Base-by-base conservation (phyloP, 352 stramenopile genomes). In the Phytopythium boreale region DNA sequence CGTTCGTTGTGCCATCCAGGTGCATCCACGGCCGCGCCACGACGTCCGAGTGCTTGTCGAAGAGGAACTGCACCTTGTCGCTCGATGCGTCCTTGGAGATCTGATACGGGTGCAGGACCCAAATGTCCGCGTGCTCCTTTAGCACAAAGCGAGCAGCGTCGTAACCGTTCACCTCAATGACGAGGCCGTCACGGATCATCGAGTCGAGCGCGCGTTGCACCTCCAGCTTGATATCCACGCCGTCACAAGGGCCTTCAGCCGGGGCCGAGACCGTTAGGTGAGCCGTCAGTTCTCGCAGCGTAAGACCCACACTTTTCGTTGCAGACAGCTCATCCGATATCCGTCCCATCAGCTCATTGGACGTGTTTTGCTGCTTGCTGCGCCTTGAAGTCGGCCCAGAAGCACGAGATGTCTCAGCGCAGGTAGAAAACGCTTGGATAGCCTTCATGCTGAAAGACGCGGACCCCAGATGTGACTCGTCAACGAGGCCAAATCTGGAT, bases 1-100 rank as follows among this genome's bases (percentile, higher is more conserved):
- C 71, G 66, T 95, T 95, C 2, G 74, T 39, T 17, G 65, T 82
- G 10, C 87, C 87, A 64, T 95, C 82, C 34, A 95, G 71, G 53
- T 90, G 78, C 56, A 89, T 66, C 87, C 87, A 95, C 19, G 87
- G 85, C 0, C 77, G 75, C 56, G 83, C 75, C 15, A 91, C 72
- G 52, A 92, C 61, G 7, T 74, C 66, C 49, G 61, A 71, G 49
- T 77, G 67, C 56, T 90, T 85, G 49, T 92, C 84, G 44, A 95
- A 93, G 10, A 77, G 37, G 43, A 94, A 89, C 36, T 83, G 79
- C 52, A 90, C 64, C 34, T 92, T 89, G n/a, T 81, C 71, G 17
- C 74, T 79, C 10, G 66, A 74, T 6, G 75, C 71, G 26, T 84
- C 72, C 15, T 62, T 80, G 22, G 67, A 62, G 46, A 88, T 72